Conservation (phyloP, 83 land plant species). For the Picea abies region DNA sequence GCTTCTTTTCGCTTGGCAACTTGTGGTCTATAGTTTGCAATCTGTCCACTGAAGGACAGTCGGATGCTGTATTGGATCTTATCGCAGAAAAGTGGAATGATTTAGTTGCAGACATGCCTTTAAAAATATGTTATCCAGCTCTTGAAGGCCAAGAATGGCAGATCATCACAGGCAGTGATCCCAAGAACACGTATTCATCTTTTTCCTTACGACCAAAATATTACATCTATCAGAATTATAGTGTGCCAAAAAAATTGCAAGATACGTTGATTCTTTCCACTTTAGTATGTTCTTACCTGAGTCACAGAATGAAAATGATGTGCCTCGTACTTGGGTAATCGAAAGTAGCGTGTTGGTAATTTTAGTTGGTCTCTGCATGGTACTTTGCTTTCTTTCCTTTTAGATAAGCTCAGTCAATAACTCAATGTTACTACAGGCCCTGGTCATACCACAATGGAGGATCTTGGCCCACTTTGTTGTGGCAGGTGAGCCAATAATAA, state of each 20-base stretch:
- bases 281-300: not conserved
- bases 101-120: constrained; percentile 73
- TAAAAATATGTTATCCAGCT: constrained; percentile 89
- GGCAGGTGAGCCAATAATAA: constrained; percentile 62
- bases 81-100: constrained; percentile 82
- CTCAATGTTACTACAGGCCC: constrained; percentile 49
- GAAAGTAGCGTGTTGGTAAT: not conserved
- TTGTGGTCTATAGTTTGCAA: constrained; percentile 74
- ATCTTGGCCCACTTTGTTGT: constrained; percentile 87
- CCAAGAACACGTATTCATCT: constrained; percentile 76
- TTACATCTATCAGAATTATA: not conserved
- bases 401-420: not conserved
- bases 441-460: constrained; percentile 96
- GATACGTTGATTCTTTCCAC: not conserved
- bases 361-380: not conserved
- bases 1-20: constrained; percentile 86
- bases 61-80: constrained; percentile 61
- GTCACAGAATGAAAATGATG: not conserved
- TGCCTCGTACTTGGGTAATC: not conserved
- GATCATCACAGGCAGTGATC: constrained; percentile 88
- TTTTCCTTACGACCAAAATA: not conserved
- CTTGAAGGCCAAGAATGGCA: constrained; percentile 78
- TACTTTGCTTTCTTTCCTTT: constrained; percentile 1
- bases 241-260: not conserved
- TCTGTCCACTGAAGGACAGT: constrained; percentile 67